Evolutionary conservation across 768 basidiomycete species (phyloP).

Genomic region (Calocybe indica): DNA sequence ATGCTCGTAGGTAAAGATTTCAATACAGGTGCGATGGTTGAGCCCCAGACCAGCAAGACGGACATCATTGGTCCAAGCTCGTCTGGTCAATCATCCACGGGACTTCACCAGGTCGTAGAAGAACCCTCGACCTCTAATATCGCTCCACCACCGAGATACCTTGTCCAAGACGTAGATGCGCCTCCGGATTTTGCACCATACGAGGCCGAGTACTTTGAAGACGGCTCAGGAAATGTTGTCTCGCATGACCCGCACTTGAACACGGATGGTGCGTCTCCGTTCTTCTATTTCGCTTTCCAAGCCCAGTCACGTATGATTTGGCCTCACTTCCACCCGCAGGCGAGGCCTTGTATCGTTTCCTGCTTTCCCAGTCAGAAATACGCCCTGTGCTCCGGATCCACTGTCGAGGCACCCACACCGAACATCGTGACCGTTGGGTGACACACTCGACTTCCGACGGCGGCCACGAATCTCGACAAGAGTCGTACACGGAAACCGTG

Average conservation of each 20-base stretch:
- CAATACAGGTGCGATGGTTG: background rate
- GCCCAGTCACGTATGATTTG: background rate
- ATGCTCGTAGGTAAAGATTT: constrained; percentile 2
- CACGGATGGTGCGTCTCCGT: constrained; percentile 38
- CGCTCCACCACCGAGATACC: too few species aligned
- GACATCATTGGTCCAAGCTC: background rate
- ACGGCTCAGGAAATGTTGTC: constrained; percentile 43
- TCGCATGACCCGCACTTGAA: constrained; percentile 72
- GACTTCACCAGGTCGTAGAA: background rate
- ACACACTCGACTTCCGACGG: constrained; percentile 20
- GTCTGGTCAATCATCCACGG: background rate
- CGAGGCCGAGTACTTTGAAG: constrained; percentile 52
- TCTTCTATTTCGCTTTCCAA: constrained; percentile 11
- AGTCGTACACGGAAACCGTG: constrained; percentile 45
- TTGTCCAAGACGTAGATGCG: constrained; percentile 8
- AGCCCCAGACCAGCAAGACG: background rate
- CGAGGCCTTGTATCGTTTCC: constrained; percentile 63
- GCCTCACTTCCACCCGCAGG: constrained; percentile 27
- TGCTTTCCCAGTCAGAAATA: constrained; percentile 43
- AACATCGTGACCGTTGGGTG: constrained; percentile 38
- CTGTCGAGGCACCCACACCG: constrained; percentile 45
- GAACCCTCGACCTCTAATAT: too few species aligned
- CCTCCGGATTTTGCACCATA: constrained; percentile 64
- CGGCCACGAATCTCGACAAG: constrained; percentile 24
- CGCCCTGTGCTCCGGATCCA: constrained; percentile 39